Conservation (phyloP, 148 eudicot genomes). For the Pouteria glomerata region DNA sequence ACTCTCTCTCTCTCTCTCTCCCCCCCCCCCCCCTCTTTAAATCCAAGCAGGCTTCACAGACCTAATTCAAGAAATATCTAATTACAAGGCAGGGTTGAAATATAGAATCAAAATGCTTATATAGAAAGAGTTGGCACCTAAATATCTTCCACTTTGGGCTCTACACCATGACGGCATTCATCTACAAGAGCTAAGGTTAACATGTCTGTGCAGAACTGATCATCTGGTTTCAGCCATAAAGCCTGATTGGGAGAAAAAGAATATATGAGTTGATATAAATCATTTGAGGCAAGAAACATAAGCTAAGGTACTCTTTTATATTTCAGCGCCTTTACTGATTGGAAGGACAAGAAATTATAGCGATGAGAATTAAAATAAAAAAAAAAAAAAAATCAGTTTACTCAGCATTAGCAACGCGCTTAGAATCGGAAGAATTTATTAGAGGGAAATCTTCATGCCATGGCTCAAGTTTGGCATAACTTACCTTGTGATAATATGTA, state of each 20-base stretch:
- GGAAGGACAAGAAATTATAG: neutral
- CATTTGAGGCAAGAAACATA: neutral
- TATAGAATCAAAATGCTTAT: too few species aligned
- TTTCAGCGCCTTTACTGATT: too few species aligned
- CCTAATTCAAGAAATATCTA: too few species aligned
- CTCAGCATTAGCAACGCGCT: neutral
- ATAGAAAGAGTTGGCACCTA: too few species aligned
- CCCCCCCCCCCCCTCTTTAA: too few species aligned
- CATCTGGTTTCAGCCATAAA: slow-evolving; percentile 79
- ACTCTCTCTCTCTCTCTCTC: too few species aligned
- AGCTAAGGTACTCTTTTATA: too few species aligned
- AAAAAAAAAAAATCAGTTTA: neutral
- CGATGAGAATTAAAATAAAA: neutral
- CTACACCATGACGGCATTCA: slow-evolving; percentile 40
- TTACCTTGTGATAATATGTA: slow-evolving; percentile 89
- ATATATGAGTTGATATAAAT: neutral
- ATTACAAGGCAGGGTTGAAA: too few species aligned
- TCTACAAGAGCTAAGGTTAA: slow-evolving; percentile 68
- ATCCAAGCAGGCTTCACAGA: too few species aligned
- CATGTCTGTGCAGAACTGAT: slow-evolving; percentile 94
- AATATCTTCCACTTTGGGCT: slow-evolving; percentile 23
- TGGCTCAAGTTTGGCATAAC: neutral
- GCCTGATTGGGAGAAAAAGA: slow-evolving; percentile 38
- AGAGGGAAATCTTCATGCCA: neutral
- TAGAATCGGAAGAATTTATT: neutral